Conservation (phyloP, 1,139 yeast species). For the Suhomyces kunorum region DNA sequence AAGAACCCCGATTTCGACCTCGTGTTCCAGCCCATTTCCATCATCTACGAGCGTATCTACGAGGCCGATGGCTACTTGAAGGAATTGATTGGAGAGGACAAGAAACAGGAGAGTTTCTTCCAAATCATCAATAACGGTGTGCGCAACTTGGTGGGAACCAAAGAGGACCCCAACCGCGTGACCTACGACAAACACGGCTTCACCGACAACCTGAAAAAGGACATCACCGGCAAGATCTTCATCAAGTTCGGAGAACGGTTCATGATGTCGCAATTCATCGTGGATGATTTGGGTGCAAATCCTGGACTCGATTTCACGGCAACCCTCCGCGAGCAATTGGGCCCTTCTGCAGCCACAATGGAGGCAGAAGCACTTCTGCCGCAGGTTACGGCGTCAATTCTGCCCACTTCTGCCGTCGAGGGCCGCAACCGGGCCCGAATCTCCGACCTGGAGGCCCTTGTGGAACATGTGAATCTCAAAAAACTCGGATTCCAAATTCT, state of each 20-base stretch:
- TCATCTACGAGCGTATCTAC: conserved; percentile 66
- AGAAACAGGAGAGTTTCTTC: conserved; percentile 48
- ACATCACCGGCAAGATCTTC: conserved; percentile 42
- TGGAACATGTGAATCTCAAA: conserved; percentile 35
- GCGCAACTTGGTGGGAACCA: conserved; percentile 24
- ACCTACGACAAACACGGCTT: conserved; percentile 20
- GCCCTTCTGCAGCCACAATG: conserved; percentile 3
- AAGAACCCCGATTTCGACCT: conserved; percentile 46
- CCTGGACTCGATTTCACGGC: conserved; percentile 6
- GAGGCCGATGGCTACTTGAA: conserved; percentile 65
- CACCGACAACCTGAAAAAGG: conserved; percentile 30
- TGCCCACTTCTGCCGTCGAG: conserved; percentile 3
- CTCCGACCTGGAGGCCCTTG: conserved; percentile 13
- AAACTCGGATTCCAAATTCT: conserved; percentile 45
- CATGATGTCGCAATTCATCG: conserved; percentile 30
- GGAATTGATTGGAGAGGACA: conserved; percentile 62
- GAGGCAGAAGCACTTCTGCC: conserved; percentile 6
- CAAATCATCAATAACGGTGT: conserved; percentile 41
- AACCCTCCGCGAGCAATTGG: conserved; percentile 4
- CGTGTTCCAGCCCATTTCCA: conserved; percentile 57
- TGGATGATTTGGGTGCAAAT: conserved; percentile 13
- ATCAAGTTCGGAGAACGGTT: conserved; percentile 41
- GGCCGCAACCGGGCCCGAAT: background rate
- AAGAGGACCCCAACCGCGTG: conserved; percentile 8
- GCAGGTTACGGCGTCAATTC: conserved; percentile 4